These are phyloP conservation scores for Pseudogymnoascus sp. DNA, from an alignment of 2,329 filamentous ascomycete genomes.

Conservation along the genomic window DNA sequence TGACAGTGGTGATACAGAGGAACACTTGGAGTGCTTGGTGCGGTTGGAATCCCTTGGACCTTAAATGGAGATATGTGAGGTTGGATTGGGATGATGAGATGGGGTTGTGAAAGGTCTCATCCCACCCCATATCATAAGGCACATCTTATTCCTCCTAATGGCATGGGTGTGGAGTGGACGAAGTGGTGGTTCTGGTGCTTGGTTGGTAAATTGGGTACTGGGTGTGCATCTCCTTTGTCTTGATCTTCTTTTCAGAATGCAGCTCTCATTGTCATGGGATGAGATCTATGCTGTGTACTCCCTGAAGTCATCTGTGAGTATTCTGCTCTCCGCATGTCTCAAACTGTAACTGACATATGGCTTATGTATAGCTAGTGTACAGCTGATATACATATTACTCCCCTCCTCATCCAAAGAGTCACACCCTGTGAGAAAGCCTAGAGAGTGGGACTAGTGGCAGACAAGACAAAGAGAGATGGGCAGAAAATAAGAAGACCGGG, in stretches of 20 bases:
- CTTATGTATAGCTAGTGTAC: neutral
- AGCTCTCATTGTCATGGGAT: neutral
- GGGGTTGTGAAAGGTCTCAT: neutral
- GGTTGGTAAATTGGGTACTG: neutral
- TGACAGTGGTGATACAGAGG: neutral
- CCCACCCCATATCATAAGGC: neutral
- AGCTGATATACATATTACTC: neutral
- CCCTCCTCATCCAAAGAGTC: neutral
- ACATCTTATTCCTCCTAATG: neutral
- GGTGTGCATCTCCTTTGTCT: neutral
- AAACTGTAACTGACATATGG: neutral
- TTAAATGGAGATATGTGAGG: neutral
- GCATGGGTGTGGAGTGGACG: neutral
- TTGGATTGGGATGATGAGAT: neutral
- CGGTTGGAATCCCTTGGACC: neutral
- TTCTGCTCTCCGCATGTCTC: neutral
- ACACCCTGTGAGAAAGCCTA: neutral
- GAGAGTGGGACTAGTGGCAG: neutral
- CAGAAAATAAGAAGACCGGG: neutral
- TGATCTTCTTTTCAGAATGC: neutral
- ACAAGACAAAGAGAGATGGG: neutral
- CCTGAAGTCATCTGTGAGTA: neutral
- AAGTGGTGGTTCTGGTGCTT: neutral
- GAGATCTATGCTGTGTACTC: neutral
- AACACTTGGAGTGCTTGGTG: neutral